Base-by-base conservation (phyloP, 352 stramenopile genomes). In the Pythium plurisporium region DNA sequence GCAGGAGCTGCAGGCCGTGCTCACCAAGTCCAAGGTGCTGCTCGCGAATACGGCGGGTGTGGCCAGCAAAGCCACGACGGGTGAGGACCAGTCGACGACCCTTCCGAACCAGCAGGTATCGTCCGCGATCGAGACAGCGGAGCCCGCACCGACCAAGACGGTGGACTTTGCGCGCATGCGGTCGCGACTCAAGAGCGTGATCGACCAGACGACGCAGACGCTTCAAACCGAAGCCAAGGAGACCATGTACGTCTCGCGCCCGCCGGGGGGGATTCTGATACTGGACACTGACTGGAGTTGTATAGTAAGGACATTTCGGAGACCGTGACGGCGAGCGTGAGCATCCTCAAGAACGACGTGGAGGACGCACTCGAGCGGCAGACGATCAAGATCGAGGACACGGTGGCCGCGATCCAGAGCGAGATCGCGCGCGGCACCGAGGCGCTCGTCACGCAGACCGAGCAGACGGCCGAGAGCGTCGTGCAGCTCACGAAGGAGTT, bases 291-390 rank as follows among this genome's bases (percentile, higher is more conserved):
- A 15, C 9, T 29, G 17, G 14, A 5, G 42, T 5, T 34, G 5
- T 45, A 29, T 41, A 64, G 55, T 52, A 51, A 45, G n/a, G 55
- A 52, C 59, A 71, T 87, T 11, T 85, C 75, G 1, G 76, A 72
- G 45, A 70, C 63, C 26, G 77, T 88, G 20, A 66, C 69, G 2
- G 70, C 74, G 17, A 85, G 79, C 30, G 69, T 90, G 8, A 70
- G 78, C 42, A 64, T 67, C 19, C 65, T 92, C 34, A 86, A 87
- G 50, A 69, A 69, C 36, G 76, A 87, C 37, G 77, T 77, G 0
- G 68, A 84, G 2, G 40, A 7, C 9, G 57, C 42, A n/a, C 53
- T 54, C 19, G 29, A 57, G 51, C 59, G 67, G 5, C 49, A 85
- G 25, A 66, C 67, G 27, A 59, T 49, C 25, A 69, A 71, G 22